Conservation (phyloP, 805 yeast species). For the Metschnikowia kunwiensis region DNA sequence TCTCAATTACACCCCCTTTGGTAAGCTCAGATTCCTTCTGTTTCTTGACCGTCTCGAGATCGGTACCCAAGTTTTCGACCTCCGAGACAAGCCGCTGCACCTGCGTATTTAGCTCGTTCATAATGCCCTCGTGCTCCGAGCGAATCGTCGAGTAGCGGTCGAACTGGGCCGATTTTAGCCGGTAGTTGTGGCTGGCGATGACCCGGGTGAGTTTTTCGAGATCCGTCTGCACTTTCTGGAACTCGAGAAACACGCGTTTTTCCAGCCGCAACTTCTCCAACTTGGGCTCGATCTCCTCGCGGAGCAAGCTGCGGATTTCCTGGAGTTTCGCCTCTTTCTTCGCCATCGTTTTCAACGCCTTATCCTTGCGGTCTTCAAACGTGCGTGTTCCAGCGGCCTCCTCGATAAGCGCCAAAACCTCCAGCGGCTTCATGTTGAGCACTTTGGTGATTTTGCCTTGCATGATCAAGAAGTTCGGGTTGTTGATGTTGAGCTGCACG, state of each 20-base stretch:
- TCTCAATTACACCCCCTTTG: constrained; percentile 59
- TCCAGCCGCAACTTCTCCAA: constrained; percentile 76
- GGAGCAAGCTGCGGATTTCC: constrained; percentile 68
- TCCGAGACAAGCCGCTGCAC: constrained; percentile 52
- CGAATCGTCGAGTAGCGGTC: constrained; percentile 43
- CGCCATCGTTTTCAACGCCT: constrained; percentile 86
- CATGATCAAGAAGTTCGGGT: constrained; percentile 96
- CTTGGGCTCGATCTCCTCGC: constrained; percentile 92
- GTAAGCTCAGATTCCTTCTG: constrained; percentile 56
- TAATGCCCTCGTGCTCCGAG: constrained; percentile 37
- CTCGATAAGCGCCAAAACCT: constrained; percentile 85
- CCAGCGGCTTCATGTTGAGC: constrained; percentile 91
- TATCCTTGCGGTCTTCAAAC: constrained; percentile 89
- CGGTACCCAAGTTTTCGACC: constrained; percentile 55
- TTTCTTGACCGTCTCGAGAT: constrained; percentile 50
- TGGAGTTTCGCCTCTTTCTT: constrained; percentile 83
- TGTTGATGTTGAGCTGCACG: constrained; percentile 92
- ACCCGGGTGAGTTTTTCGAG: constrained; percentile 71
- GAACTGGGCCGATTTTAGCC: constrained; percentile 38
- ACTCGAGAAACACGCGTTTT: constrained; percentile 79
- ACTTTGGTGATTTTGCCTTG: constrained; percentile 98
- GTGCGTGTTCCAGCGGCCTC: constrained; percentile 98
- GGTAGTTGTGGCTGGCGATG: constrained; percentile 74
- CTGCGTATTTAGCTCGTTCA: constrained; percentile 41
- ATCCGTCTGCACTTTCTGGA: constrained; percentile 78